Base-by-base conservation (phyloP, 2,329 filamentous ascomycete genomes). In the Claviceps fusiformis region DNA sequence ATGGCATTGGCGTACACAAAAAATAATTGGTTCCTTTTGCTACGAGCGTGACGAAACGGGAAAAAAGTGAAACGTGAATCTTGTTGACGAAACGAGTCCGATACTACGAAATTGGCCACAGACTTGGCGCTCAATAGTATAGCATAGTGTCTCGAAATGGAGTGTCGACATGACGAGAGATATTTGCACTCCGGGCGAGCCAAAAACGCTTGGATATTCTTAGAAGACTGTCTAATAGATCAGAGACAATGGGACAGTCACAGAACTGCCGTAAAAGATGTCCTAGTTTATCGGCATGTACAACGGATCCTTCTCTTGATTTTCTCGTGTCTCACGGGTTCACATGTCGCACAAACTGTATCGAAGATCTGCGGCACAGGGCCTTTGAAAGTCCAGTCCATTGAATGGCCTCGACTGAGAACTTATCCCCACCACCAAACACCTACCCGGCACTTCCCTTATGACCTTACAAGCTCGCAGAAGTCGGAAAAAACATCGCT, bases 11-110 rank as follows among this genome's bases (percentile, higher is more conserved):
- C 73, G 73, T 71, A 74, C 68, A 70, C 69, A 70, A 55, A 75
- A 75, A 67, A 76, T 67, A 33, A 50, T 95, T 95, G 89, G 79
- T 87, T 68, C 71, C 84, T 39, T 33, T 39, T 54, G 54, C 54
- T 46, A 43, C 47, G 31, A 24, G 39, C 35, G 46, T 56, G 52
- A 56, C 48, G 55, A 56, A 56, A 11, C 31, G 52, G 49, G 10
- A 24, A 24, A 15, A 44, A 44, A 60, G 62, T 64, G 60, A 61
- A 56, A 7, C 44, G 29, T 33, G 27, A 8, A 33, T 1, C 10
- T 9, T 19, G 29, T 27, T 31, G 37, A 35, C 17, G 17, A 24
- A 17, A 17, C 3, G 35, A 17, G 17, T 33, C 29, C 3, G 50
- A 44, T 3, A 15, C 24, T 24, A 10, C 3, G 17, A 29, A 44